Conservation (phyloP, 306 rosid species). For the Vicia sativa region DNA sequence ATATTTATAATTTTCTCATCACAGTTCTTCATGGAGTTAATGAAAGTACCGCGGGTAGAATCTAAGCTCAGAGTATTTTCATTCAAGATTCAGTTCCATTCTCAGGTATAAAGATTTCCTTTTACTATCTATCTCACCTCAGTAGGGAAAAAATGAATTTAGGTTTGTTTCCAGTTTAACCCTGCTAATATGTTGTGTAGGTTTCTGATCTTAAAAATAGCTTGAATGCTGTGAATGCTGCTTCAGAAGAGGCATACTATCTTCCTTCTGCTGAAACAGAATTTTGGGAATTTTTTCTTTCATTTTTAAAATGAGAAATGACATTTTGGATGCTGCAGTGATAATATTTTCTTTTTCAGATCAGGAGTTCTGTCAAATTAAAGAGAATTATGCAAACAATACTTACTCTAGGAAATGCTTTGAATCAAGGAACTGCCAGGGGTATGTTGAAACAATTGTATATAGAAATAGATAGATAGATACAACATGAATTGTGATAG, state of each 20-base stretch:
- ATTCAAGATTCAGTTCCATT: conserved; percentile 80
- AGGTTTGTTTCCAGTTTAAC: conserved; percentile 31
- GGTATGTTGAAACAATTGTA: conserved; percentile 61
- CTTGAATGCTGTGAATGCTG: conserved; percentile 68
- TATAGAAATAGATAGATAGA: conserved; percentile 30
- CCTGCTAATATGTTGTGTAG: conserved; percentile 49
- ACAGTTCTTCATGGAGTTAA: conserved; percentile 76
- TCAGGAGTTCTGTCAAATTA: conserved; percentile 74
- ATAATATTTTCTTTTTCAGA: conserved; percentile 56
- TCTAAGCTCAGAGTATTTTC: conserved; percentile 83
- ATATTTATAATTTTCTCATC: conserved; percentile 31
- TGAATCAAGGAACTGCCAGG: conserved; percentile 93
- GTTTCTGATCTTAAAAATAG: conserved; percentile 75
- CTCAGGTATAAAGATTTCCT: conserved; percentile 65
- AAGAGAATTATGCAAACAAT: conserved; percentile 97
- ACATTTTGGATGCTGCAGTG: conserved; percentile 34
- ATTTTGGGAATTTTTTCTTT: conserved; percentile 22
- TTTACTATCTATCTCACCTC: conserved; percentile 19
- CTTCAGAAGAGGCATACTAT: conserved; percentile 80
- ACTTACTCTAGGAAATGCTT: conserved; percentile 94
- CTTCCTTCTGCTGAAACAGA: conserved; percentile 36
- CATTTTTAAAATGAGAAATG: conserved; percentile 9
- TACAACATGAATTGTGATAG: conserved; percentile 23
- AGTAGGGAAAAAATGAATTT: conserved; percentile 21
- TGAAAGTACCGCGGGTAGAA: conserved; percentile 94